Evolutionary conservation across 305 asterid genomes (phyloP).

Genomic region (Fraxinus floribunda): DNA sequence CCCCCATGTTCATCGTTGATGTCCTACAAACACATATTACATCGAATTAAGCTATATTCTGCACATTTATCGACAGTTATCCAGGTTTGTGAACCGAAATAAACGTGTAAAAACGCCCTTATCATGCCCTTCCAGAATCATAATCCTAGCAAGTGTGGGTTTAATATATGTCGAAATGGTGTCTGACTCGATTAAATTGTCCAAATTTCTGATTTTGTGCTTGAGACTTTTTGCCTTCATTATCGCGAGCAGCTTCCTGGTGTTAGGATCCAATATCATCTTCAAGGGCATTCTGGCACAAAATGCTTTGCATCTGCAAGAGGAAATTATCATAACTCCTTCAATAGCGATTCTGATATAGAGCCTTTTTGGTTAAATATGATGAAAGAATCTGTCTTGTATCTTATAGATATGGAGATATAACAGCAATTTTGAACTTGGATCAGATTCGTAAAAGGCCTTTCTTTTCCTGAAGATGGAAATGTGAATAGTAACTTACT

Average conservation of each 20-base stretch:
- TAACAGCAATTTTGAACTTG: neutral
- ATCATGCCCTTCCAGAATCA: slow-evolving; percentile 13
- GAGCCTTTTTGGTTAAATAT: slow-evolving; percentile 51
- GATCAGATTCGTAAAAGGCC: neutral
- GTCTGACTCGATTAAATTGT: neutral
- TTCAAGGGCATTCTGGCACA: slow-evolving; percentile 19
- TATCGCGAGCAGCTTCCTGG: slow-evolving; percentile 31
- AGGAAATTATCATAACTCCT: slow-evolving; percentile 42
- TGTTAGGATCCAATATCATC: slow-evolving; percentile 24
- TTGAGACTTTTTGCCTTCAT: slow-evolving; percentile 11
- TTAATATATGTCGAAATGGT: slow-evolving; percentile 23
- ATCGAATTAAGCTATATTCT: no score
- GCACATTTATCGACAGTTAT: no score
- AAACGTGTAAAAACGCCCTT: no score
- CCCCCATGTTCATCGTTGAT: no score
- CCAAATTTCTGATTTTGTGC: neutral
- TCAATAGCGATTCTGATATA: slow-evolving; percentile 33
- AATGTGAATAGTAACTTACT: slow-evolving; percentile 19
- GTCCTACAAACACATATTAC: no score
- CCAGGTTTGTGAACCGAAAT: no score
- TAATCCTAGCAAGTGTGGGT: slow-evolving; percentile 24
- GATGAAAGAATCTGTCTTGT: slow-evolving; percentile 49
- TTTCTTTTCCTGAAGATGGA: neutral
- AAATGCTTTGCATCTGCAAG: slow-evolving; percentile 37
- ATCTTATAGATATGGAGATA: slow-evolving; percentile 16